Evolutionary conservation across 78 protist genomes (phyloP), one percentile per base, ranked within the genome.

Genomic region (Dictyostelium firmibasis): DNA sequence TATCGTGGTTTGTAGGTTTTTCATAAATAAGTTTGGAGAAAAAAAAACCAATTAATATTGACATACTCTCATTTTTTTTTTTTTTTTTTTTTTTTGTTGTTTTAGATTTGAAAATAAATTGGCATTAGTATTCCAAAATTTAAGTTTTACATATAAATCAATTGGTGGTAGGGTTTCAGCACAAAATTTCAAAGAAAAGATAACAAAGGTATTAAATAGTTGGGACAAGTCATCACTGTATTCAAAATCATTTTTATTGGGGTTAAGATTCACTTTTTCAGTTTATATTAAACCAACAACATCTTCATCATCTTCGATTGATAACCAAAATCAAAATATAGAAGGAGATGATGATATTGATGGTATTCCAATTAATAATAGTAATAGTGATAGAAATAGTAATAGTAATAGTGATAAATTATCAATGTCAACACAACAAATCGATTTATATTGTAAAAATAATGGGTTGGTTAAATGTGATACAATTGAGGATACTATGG

Each of bases 151-250:
- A 6, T 81, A 33, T 35, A 53, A 43, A 43, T 23, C 50, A 5
- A 89, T 89, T 44, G 25, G 69, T 33, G 94, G 94, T 13, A 57
- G 87, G 31, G 94, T 89, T 13, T 64, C 94, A 8, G 86, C 94
- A 6, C 79, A 79, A 38, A 78, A 70, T 67, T 89, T 89, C 70
- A 89, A 89, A 84, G 94, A 89, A 79, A 69, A 81, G 14, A 77
- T 89, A 9, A 64, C 64, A 14, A 47, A 81, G 23, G 94, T 89
- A 14, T 47, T 89, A 27, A 43, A 72, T 27, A 41, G 38, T 47
- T 89, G 94, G 94, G 87, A 89, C 23, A n/a, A 89, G 11, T 44
- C 77, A 29, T 89, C 94, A 44, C 43, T 89, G 5, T 89, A 70
- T n/a, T 57, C 86, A 70, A 89, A 67, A 75, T 18, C 29, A 18